Base-by-base conservation (phyloP, 208 protist species). In the Wallacemonas sp. region DNA sequence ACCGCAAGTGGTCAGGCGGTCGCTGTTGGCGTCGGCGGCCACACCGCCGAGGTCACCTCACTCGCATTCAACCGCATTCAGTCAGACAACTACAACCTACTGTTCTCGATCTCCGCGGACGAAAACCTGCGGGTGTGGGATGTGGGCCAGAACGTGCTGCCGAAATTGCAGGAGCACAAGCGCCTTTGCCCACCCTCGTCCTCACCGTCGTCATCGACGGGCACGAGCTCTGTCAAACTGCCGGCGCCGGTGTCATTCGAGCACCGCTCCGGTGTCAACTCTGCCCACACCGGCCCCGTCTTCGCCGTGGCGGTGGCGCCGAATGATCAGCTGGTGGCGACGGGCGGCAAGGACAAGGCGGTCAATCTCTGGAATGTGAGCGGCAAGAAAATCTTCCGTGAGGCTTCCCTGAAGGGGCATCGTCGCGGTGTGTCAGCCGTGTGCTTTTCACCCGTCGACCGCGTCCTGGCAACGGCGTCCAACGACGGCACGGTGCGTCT, bases 281-380 rank as follows among this genome's bases (percentile, higher is more conserved):
- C 72, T 15, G 91, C 87, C 3, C 93, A 97, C 79, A 77, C 73
- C 27, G 87, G 87, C 21, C 72, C 78, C 10, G 86, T 97, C 52
- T 88, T 90, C 64, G 67, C 83, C 15, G 39, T 95, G 19, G 89
- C 82, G 9, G 83, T 96, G 0, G 73, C 87, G 1, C 91, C 91
- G 6, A 94, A 95, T 78, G 93, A 94, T 61, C 89, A 96, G 71
- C 87, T 88, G 67, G 82, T 96, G 1, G 89, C 91, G 30, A 94
- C 93, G 1, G 91, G 84, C 15, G 91, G 93, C 32, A 94, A 96
- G 76, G 93, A 97, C 66, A 94, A 94, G 68, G 36, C 66, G 15
- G 76, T 94, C 30, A 81, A 89, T 59, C 65, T 95, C 63, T 96
- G 89, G 87, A 91, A 75, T 61, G 53, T 92, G 19, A 82, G 52